These are phyloP conservation scores for Pestalotiopsis sp. DNA, from an alignment of 2,329 filamentous ascomycete species.

Conservation along the genomic window DNA sequence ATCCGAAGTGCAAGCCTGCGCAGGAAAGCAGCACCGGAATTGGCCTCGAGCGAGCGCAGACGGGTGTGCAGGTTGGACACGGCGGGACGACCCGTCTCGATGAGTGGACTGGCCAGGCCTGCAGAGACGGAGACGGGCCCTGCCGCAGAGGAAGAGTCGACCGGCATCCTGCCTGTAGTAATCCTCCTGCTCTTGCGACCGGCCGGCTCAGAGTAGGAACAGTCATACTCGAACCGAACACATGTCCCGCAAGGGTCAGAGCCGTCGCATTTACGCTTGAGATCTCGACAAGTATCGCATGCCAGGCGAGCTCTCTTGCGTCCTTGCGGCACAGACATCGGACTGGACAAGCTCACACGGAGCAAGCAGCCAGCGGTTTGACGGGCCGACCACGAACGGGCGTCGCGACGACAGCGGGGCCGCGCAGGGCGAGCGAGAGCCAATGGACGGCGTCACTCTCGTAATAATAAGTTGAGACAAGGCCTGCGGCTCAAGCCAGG, in stretches of 20 bases:
- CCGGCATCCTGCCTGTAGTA: not conserved
- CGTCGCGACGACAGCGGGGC: not conserved
- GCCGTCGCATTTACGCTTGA: conserved; percentile 60
- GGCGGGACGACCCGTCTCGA: conserved; percentile 15
- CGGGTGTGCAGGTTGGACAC: conserved; percentile 19
- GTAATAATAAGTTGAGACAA: not conserved
- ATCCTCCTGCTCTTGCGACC: conserved; percentile 20
- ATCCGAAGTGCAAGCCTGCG: conserved; percentile 53
- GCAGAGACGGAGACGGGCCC: not conserved
- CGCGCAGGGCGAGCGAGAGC: not conserved
- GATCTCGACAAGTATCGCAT: conserved; percentile 54
- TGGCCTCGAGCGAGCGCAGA: conserved; percentile 52
- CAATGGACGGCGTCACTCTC: not conserved
- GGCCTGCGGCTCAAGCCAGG: not conserved
- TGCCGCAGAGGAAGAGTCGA: not conserved
- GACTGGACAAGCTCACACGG: not conserved
- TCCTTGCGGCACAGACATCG: conserved; percentile 5
- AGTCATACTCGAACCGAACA: conserved; percentile 54
- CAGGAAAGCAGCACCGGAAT: conserved; percentile 60
- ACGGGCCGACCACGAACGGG: not conserved
- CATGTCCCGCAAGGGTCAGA: conserved; percentile 55
- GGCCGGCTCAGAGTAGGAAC: conserved; percentile 42
- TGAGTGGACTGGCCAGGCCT: not conserved
- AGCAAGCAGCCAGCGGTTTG: not conserved
- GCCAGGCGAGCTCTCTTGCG: conserved; percentile 43